Evolutionary conservation across 306 rosid species (phyloP), one percentile per base, ranked within the genome.

Genomic region (Castanea crenata): DNA sequence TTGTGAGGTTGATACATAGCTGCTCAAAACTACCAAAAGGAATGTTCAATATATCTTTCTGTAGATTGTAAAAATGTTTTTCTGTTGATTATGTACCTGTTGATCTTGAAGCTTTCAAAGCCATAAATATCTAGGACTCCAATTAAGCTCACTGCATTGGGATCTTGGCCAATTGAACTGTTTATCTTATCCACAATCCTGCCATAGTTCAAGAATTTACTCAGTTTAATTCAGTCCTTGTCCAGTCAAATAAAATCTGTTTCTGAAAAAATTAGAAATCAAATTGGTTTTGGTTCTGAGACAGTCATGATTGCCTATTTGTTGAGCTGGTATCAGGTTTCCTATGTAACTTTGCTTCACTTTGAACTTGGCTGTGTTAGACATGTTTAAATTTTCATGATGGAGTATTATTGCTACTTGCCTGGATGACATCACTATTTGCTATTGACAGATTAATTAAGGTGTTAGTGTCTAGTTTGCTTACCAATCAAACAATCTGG

Each of bases 101-200:
- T 92, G 80, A 92, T 77, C 88, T 92, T 92, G 92, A 92, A 92
- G 90, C 92, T 92, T 82, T 92, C 97, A 85, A 92, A 92, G 46
- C 97, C 97, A 78, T 92, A 92, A 76, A 92, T 92, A 74, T 92
- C 97, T 83, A 92, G 97, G 44, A 92, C 97, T 86, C 97, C 97
- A 70, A 92, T 92, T 83, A 92, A 79, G 87, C 92, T 85, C 25
- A 62, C 79, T 58, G 96, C 93, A 85, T 86, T 80, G 21, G 94
- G 78, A 84, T 92, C 97, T 84, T 92, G 97, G 46, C 97, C 97
- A 76, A 92, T 92, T 74, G 97, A 92, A 80, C 87, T 85, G 86
- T 92, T 92, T 82, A 92, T 92, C 84, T 88, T 91, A 77, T 92
- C 96, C 23, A 92, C 96, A 75, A 92, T 88, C 97, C 97, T 92